These are phyloP conservation scores for Leccinum olivaceopallidum DNA, from an alignment of 768 basidiomycete species.

Conservation along the genomic window DNA sequence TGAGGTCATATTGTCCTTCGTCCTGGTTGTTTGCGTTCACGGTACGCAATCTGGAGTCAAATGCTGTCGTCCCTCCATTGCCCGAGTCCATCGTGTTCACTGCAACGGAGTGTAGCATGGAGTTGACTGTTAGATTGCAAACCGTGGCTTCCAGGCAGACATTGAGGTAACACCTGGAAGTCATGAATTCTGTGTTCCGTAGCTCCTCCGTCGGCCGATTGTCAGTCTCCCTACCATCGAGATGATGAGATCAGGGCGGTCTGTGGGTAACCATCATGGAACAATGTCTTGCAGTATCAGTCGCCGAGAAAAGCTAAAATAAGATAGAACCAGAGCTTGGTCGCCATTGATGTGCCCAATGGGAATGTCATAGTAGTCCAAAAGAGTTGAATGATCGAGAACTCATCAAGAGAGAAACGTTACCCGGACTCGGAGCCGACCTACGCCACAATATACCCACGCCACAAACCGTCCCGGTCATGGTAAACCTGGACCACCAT, in stretches of 20 bases:
- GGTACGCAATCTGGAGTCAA: conserved; percentile 93
- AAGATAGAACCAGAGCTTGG: conserved; percentile 55
- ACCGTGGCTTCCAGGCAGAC: conserved; percentile 90
- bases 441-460: too few relatives aligned
- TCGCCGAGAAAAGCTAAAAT: conserved; percentile 88
- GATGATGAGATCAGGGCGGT: conserved; percentile 65
- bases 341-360: too few relatives aligned
- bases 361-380: too few relatives aligned
- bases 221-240: conserved; percentile 93
- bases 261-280: conserved; percentile 94
- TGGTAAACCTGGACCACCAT: too few relatives aligned
- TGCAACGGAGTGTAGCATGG: conserved; percentile 89
- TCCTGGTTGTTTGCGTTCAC: conserved; percentile 83
- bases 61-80: conserved; percentile 85
- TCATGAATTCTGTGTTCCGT: conserved; percentile 79
- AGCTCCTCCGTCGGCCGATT: conserved; percentile 73
- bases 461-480: too few relatives aligned
- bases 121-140: conserved; percentile 90
- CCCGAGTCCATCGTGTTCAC: conserved; percentile 87
- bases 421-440: too few relatives aligned
- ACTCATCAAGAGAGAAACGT: too few relatives aligned
- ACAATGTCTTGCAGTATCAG: conserved; percentile 86
- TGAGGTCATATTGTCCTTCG: conserved; percentile 60
- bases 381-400: too few relatives aligned
- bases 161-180: conserved; percentile 86